Conservation (phyloP, 352 stramenopile species). For the Pythium periplocum region DNA sequence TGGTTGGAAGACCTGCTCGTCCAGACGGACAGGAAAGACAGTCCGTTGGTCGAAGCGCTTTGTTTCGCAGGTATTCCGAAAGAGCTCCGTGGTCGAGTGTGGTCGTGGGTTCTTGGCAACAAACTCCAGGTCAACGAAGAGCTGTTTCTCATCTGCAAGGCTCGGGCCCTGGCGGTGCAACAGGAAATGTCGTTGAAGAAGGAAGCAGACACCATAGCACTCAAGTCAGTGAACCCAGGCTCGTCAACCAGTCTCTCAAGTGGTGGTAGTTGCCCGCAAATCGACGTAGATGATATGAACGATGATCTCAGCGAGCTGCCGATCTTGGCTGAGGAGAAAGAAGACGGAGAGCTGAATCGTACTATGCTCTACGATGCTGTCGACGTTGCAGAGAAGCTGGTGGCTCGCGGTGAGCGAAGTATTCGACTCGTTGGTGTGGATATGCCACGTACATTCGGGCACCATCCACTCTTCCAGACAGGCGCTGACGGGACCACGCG, state of each 20-base stretch:
- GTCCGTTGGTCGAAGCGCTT: slow-evolving; percentile 41
- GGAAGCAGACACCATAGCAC: slow-evolving; percentile 28
- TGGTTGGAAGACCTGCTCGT: slow-evolving; percentile 71
- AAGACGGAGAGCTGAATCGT: background rate
- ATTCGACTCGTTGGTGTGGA: slow-evolving; percentile 81
- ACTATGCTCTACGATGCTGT: slow-evolving; percentile 67
- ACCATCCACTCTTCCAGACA: slow-evolving; percentile 72
- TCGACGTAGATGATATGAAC: background rate
- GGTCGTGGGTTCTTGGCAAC: slow-evolving; percentile 78
- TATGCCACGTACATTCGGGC: slow-evolving; percentile 82
- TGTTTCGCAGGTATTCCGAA: slow-evolving; percentile 84
- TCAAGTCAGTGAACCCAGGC: slow-evolving; percentile 9
- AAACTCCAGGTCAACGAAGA: slow-evolving; percentile 83
- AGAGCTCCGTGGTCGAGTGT: slow-evolving; percentile 71
- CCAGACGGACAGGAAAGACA: slow-evolving; percentile 13
- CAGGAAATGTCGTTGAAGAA: slow-evolving; percentile 72
- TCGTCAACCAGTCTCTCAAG: slow-evolving; percentile 7
- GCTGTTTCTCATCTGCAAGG: slow-evolving; percentile 78
- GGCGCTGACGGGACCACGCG: slow-evolving; percentile 65
- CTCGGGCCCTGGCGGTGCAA: slow-evolving; percentile 60
- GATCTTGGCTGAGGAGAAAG: slow-evolving; percentile 2
- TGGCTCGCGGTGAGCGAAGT: slow-evolving; percentile 72
- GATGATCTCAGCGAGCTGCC: slow-evolving; percentile 3
- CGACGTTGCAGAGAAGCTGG: slow-evolving; percentile 74
- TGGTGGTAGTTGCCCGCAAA: slow-evolving; percentile 12